Base-by-base conservation (phyloP, 2,329 filamentous ascomycete genomes). In the Beauveria caledonica region DNA sequence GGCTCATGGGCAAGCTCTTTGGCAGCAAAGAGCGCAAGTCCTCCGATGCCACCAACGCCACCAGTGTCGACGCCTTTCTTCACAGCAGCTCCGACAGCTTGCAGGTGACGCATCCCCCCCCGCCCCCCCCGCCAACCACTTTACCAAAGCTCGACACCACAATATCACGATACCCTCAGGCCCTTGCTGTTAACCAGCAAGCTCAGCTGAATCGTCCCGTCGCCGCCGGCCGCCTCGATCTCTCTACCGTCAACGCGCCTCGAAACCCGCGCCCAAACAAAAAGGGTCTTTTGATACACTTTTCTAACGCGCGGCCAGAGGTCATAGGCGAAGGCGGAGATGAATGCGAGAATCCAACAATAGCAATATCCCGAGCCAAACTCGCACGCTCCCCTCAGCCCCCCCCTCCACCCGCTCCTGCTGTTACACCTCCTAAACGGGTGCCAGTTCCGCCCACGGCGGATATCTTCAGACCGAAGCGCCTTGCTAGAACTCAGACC, bases 281-380 rank as follows among this genome's bases (percentile, higher is more conserved):
- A 69, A 89, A 90, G 72, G 88, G 88, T 10, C 77, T 94, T 63
- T 77, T 77, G 5, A 92, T 97, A 40, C 84, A 80, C 60, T 97
- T 97, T 68, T 82, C 81, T 57, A 85, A 89, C 66, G 81, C 80
- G 10, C 79, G 81, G 59, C 92, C 92, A 7, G 88, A 91, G 51
- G 74, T 96, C 63, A 97, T 97, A 68, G 93, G 93, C 51, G 87
- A 93, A 72, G 93, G 93, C 61, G 93, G 93, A 39, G 93, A 97
- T 68, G 92, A 96, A 72, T 87, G 88, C 59, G 86, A 89, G 58
- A 76, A 82, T 9, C 89, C 89, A 60, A 61, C 44, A n/a, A 50
- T 56, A 71, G 65, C 68, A 70, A 53, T 62, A 23, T 51, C 61
- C 9, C 49, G 61, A 2, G 42, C 29, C 10, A 58, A 49, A 23